Conservation (phyloP, 2,329 filamentous ascomycete genomes). For the Talaromyces sp. region DNA sequence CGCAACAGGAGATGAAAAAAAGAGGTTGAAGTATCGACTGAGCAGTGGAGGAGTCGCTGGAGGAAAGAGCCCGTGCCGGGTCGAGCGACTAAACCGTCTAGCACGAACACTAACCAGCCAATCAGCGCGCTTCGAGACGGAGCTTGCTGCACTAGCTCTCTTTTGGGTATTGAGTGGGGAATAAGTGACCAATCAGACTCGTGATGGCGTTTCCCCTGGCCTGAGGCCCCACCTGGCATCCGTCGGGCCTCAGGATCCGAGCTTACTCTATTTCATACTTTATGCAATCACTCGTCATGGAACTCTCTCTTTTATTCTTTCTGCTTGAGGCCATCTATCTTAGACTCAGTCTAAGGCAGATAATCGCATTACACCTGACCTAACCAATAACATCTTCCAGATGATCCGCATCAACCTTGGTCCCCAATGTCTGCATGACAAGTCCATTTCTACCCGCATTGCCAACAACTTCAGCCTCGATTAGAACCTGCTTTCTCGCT, state of each 20-base stretch:
- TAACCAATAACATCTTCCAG: not conserved
- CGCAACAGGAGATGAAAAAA: not conserved
- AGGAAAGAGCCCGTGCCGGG: constrained; percentile 1
- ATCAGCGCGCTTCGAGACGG: not conserved
- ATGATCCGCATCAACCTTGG: not conserved
- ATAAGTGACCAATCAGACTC: not conserved
- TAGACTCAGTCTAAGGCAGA: too few species aligned
- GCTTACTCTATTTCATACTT: not conserved
- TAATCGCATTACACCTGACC: too few species aligned
- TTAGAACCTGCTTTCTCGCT: not conserved
- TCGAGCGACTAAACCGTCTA: not conserved
- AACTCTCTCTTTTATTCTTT: too few species aligned
- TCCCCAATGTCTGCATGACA: not conserved
- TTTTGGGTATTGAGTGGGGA: not conserved
- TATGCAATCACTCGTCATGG: too few species aligned
- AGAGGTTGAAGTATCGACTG: not conserved
- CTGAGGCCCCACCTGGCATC: not conserved
- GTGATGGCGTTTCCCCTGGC: not conserved
- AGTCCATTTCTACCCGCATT: not conserved
- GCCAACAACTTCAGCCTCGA: not conserved
- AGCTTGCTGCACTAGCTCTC: not conserved
- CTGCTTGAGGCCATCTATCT: too few species aligned
- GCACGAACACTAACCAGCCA: not conserved
- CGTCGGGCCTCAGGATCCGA: not conserved
- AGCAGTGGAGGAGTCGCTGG: not conserved